phyloP scores from a whole-genome alignment of 1,284 basidiomycete genomes.

The Leucoagaricus sp. region DNA sequence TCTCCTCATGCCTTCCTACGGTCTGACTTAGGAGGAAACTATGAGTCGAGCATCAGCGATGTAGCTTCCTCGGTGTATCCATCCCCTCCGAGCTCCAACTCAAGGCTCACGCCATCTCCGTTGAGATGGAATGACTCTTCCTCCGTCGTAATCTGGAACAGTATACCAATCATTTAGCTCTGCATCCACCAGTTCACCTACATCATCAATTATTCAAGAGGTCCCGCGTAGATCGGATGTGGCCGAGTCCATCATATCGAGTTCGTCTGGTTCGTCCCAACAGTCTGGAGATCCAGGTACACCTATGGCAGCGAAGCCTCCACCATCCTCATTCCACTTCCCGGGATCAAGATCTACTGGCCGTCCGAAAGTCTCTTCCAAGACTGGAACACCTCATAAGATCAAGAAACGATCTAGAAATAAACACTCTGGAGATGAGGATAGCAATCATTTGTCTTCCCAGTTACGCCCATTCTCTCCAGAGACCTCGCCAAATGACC shows the following conservation, averaged over 20 bases:
- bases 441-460: neutral
- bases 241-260: slow-evolving; percentile 18
- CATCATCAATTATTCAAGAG: neutral
- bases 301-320: neutral
- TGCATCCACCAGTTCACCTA: neutral
- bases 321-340: slow-evolving; percentile 20
- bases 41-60: neutral
- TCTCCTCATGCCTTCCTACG: neutral
- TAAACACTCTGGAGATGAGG: neutral
- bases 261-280: slow-evolving; percentile 22
- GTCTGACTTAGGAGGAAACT: neutral
- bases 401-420: slow-evolving; percentile 16
- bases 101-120: neutral
- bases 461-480: neutral
- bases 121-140: neutral
- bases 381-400: slow-evolving; percentile 17
- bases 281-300: neutral
- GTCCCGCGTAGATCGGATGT: neutral
- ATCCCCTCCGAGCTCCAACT: neutral
- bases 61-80: neutral
- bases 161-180: neutral
- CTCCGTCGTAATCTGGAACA: neutral
- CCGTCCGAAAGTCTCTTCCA: slow-evolving; percentile 22
- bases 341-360: slow-evolving; percentile 26
- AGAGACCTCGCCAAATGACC: neutral